phyloP scores from a whole-genome alignment of 2,329 filamentous ascomycete genomes.

The Sporothrix curviconia region DNA sequence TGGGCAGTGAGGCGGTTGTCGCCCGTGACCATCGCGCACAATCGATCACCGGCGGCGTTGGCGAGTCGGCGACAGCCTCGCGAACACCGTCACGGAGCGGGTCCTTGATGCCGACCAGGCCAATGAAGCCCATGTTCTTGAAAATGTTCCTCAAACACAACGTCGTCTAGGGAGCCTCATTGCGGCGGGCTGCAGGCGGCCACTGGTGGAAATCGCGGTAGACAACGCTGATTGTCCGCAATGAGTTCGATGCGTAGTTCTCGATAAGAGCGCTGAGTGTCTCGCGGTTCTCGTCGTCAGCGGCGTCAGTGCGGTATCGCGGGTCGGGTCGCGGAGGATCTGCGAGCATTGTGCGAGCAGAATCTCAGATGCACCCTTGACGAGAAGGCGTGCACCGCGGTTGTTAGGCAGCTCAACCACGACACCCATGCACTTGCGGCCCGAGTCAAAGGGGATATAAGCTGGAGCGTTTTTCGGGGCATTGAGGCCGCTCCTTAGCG shows the following conservation, averaged over 20 bases:
- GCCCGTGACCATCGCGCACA: constrained; percentile 79
- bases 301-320: constrained; percentile 34
- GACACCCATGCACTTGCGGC: constrained; percentile 65
- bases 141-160: constrained; percentile 63
- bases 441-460: constrained; percentile 71
- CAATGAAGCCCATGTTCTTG: constrained; percentile 59
- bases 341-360: constrained; percentile 51
- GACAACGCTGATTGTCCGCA: constrained; percentile 77
- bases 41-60: constrained; percentile 71
- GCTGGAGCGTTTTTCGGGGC: constrained; percentile 48
- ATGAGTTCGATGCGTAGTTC: constrained; percentile 69
- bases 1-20: constrained; percentile 75
- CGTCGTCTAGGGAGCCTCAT: constrained; percentile 51
- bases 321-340: constrained; percentile 43
- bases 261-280: constrained; percentile 63
- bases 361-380: constrained; percentile 62
- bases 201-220: constrained; percentile 80
- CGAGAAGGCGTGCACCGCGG: constrained; percentile 45
- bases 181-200: constrained; percentile 61
- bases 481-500: constrained; percentile 52
- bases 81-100: constrained; percentile 69
- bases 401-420: constrained; percentile 47
- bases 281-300: constrained; percentile 49
- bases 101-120: constrained; percentile 74
- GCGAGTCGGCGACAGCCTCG: constrained; percentile 64